Conservation (phyloP, 2,329 filamentous ascomycete species). For the Fonsecaea nubica region DNA sequence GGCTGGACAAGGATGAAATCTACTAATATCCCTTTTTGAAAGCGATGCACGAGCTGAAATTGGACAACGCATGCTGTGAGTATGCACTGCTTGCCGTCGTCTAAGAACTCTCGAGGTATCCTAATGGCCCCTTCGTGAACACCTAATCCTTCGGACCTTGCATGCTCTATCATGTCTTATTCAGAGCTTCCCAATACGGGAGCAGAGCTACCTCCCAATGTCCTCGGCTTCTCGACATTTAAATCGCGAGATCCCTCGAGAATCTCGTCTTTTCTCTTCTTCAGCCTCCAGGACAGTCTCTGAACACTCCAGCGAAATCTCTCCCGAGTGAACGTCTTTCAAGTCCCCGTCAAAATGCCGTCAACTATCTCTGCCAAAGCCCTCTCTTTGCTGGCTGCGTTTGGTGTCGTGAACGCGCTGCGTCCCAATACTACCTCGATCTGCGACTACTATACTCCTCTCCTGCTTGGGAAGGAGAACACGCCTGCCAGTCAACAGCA, state of each 20-base stretch:
- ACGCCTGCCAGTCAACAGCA: slow-evolving; percentile 64
- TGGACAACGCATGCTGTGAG: slow-evolving; percentile 5
- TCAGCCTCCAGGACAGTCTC: not conserved
- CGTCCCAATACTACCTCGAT: slow-evolving; percentile 59
- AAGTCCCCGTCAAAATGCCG: not conserved
- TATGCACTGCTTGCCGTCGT: not conserved
- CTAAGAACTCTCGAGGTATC: not conserved
- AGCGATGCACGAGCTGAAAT: slow-evolving; percentile 33
- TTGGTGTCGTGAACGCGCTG: slow-evolving; percentile 49
- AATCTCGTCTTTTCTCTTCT: slow-evolving; percentile 5
- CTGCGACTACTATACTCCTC: slow-evolving; percentile 68
- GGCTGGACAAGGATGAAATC: not conserved
- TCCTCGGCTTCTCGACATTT: slow-evolving; percentile 2
- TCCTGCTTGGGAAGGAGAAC: slow-evolving; percentile 64
- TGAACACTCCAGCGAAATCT: not conserved
- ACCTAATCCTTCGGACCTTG: slow-evolving; percentile 2
- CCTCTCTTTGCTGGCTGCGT: slow-evolving; percentile 38
- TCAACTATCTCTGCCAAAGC: slow-evolving; percentile 20
- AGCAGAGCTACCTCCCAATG: not conserved
- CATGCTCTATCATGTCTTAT: not conserved
- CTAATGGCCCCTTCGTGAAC: not conserved
- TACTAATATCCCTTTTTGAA: slow-evolving; percentile 20
- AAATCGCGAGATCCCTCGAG: not conserved
- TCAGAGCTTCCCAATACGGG: slow-evolving; percentile 6
- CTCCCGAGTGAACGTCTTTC: not conserved